A percentile compares a stretch with the other conserved stretches of the same genome.
These are phyloP conservation scores for Bruguiera gymnorhiza DNA, from an alignment of 345 rosid genomes.

Conservation along the genomic window DNA sequence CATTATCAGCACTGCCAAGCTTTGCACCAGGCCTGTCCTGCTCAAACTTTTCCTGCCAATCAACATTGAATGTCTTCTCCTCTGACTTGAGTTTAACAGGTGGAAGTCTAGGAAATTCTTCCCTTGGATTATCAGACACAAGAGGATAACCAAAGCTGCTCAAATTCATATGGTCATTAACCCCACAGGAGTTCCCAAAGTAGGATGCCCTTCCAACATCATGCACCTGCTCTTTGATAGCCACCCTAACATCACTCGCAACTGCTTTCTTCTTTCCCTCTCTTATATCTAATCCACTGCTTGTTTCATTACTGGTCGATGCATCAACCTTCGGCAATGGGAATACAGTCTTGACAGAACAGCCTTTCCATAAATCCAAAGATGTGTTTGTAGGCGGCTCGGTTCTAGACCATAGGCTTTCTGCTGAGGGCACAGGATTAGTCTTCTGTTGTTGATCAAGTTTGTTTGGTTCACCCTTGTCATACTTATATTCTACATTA, in stretches of 20 bases:
- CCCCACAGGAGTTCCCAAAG: constrained; percentile 57
- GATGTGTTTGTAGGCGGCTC: constrained; percentile 45
- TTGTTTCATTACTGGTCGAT: constrained; percentile 43
- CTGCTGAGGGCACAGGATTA: constrained; percentile 29
- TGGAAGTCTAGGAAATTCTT: constrained; percentile 90
- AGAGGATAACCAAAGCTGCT: constrained; percentile 49
- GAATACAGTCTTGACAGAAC: constrained; percentile 66
- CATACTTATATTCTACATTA: constrained; percentile 40
- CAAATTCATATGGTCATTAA: constrained; percentile 46
- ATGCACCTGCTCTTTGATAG: constrained; percentile 84
- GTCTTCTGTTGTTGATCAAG: constrained; percentile 40
- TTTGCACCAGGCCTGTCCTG: constrained; percentile 55
- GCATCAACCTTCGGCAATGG: constrained; percentile 56
- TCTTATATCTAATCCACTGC: constrained; percentile 45
- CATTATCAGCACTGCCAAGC: constrained; percentile 55
- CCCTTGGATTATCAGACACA: constrained; percentile 58
- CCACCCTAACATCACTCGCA: constrained; percentile 43
- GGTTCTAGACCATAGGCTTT: constrained; percentile 46
- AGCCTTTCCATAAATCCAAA: constrained; percentile 65
- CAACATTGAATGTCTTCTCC: constrained; percentile 61
- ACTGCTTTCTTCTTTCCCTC: constrained; percentile 68
- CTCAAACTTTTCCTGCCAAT: constrained; percentile 89
- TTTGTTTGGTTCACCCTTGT: constrained; percentile 41
- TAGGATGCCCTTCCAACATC: constrained; percentile 83
- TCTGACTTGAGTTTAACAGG: constrained; percentile 96